phyloP scores from a whole-genome alignment of 345 rosid species.

The Eucalyptus curtisii region DNA sequence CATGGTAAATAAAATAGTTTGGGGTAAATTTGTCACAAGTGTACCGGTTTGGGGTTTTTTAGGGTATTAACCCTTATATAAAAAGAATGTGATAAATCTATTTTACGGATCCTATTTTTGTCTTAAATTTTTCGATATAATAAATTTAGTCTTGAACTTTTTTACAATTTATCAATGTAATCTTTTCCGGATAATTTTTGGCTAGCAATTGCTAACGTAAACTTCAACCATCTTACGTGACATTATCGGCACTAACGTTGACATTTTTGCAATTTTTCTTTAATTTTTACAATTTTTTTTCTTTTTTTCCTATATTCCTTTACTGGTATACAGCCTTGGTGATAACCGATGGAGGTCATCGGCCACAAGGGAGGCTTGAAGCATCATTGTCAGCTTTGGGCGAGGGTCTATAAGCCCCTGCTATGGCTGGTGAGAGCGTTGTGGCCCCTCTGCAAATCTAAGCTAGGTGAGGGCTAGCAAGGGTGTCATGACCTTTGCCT shows the following conservation, averaged over 20 bases:
- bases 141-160: too few species aligned
- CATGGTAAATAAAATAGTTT: too few species aligned
- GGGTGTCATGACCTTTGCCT: too few species aligned
- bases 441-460: too few species aligned
- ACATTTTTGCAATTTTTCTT: accelerated
- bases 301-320: too few species aligned
- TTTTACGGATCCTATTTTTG: accelerated
- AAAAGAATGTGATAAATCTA: background rate
- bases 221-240: accelerated
- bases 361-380: accelerated
- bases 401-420: accelerated
- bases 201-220: accelerated
- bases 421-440: accelerated
- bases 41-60: too few species aligned
- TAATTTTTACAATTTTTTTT: accelerated
- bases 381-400: too few species aligned
- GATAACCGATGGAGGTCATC: accelerated
- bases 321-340: accelerated
- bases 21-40: too few species aligned
- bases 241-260: accelerated
- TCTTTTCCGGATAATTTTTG: accelerated
- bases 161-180: too few species aligned
- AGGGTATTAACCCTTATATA: too few species aligned
- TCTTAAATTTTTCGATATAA: too few species aligned
- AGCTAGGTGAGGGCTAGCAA: accelerated